Conservation (phyloP, 2,329 filamentous ascomycete species). For the Penicillium sp. region DNA sequence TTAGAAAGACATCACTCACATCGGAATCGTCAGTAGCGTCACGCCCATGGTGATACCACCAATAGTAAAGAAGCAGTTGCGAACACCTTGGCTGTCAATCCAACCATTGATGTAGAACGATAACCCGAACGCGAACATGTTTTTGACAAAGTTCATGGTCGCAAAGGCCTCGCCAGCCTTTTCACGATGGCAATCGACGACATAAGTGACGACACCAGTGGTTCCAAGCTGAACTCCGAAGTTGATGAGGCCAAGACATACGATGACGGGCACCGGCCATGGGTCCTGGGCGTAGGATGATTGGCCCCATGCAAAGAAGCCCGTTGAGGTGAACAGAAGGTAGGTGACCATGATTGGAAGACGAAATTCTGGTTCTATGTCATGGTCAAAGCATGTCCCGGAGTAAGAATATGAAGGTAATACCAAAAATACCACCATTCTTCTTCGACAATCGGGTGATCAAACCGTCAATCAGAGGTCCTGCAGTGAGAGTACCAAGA, state of each 20-base stretch:
- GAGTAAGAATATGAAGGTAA: too few species aligned
- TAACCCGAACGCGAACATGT: conserved; percentile 40
- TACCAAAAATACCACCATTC: conserved; percentile 38
- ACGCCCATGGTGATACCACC: conserved; percentile 36
- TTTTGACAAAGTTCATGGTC: conserved; percentile 42
- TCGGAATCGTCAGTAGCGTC: conserved; percentile 33
- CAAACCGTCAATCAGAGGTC: conserved; percentile 36
- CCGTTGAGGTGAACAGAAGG: conserved; percentile 36
- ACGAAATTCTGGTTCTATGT: conserved; percentile 40
- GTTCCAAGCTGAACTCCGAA: conserved; percentile 40
- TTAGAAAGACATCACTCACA: conserved; percentile 17
- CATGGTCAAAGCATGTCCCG: not conserved
- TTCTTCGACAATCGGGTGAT: conserved; percentile 33
- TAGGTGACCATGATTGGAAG: conserved; percentile 38
- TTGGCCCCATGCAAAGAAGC: conserved; percentile 40
- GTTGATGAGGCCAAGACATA: conserved; percentile 38
- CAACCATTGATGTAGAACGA: conserved; percentile 43
- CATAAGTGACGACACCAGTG: conserved; percentile 39
- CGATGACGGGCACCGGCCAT: conserved; percentile 36
- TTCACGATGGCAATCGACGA: conserved; percentile 41
- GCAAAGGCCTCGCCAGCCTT: conserved; percentile 41
- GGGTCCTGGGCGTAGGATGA: conserved; percentile 27
- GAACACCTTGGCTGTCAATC: conserved; percentile 39
- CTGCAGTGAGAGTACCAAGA: conserved; percentile 33
- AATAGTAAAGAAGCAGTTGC: conserved; percentile 39